phyloP scores from a whole-genome alignment of 768 basidiomycete genomes.

The Hygrocybe coccinea region DNA sequence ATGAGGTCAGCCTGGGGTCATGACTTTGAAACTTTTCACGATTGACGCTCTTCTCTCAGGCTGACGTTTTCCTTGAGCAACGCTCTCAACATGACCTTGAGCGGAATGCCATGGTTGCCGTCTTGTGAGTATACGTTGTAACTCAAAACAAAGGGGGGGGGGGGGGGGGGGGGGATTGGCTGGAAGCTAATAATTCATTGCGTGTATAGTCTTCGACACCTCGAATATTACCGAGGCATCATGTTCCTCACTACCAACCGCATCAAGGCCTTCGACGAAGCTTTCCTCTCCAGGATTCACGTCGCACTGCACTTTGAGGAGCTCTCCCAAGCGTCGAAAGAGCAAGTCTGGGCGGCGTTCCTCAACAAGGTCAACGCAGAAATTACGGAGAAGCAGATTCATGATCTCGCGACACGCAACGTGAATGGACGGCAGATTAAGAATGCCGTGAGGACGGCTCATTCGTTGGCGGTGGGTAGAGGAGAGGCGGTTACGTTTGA shows the following conservation, averaged over 20 bases:
- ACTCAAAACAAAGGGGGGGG: too few species aligned
- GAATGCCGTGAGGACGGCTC: conserved; percentile 64
- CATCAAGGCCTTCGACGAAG: conserved; percentile 59
- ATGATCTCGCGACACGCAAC: conserved; percentile 43
- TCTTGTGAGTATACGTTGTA: conserved; percentile 41
- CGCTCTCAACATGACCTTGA: conserved; percentile 59
- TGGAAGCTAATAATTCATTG: not conserved
- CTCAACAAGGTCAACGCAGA: conserved; percentile 41
- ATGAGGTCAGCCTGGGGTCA: conserved; percentile 31
- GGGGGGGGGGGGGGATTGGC: too few species aligned
- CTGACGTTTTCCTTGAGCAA: conserved; percentile 70
- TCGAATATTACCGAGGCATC: conserved; percentile 55
- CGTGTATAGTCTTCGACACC: conserved; percentile 46
- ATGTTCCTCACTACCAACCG: conserved; percentile 56
- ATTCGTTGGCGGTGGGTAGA: conserved; percentile 49
- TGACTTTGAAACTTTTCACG: too few species aligned
- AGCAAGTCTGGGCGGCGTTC: conserved; percentile 63
- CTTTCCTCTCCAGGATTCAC: conserved; percentile 64
- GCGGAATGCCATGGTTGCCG: conserved; percentile 69
- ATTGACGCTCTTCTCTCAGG: too few species aligned
- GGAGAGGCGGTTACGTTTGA: conserved; percentile 42
- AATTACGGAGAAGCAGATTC: conserved; percentile 41
- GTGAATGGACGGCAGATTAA: conserved; percentile 67
- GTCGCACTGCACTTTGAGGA: conserved; percentile 62
- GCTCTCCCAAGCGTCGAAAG: conserved; percentile 47